Conservation (phyloP, 345 rosid genomes). For the Microthlaspi erraticum region DNA sequence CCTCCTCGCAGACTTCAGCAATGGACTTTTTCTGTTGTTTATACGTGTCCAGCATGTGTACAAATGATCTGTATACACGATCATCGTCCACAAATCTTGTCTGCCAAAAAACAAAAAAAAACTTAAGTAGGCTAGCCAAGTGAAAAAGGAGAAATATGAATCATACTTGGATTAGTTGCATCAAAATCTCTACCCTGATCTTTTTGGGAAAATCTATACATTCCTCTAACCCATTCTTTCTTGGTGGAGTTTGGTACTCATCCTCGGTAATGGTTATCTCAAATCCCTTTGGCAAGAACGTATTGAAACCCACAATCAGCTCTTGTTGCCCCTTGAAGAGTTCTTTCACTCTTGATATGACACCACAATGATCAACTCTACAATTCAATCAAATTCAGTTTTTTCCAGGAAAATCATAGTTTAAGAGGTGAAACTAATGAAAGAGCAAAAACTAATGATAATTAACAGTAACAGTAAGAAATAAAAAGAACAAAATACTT, state of each 20-base stretch:
- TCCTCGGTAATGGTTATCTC: conserved; percentile 68
- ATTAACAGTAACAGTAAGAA: neutral
- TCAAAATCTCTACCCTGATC: conserved; percentile 55
- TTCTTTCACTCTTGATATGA: conserved; percentile 74
- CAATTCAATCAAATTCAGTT: conserved; percentile 9
- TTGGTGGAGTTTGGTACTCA: conserved; percentile 57
- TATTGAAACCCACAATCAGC: conserved; percentile 79
- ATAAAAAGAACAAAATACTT: conserved; percentile 47
- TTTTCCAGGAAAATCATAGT: neutral
- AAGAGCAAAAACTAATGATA: neutral
- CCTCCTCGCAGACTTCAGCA: conserved; percentile 77
- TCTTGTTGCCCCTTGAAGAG: conserved; percentile 79
- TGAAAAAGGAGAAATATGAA: neutral
- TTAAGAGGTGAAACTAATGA: neutral
- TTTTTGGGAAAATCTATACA: conserved; percentile 81
- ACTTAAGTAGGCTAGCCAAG: conserved; percentile 10
- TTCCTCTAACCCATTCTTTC: conserved; percentile 61
- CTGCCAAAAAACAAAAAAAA: conserved; percentile 44
- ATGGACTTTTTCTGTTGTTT: conserved; percentile 80
- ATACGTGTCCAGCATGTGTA: conserved; percentile 79
- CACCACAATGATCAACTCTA: conserved; percentile 78
- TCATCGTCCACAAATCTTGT: conserved; percentile 84
- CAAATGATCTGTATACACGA: conserved; percentile 79
- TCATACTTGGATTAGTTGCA: conserved; percentile 9
- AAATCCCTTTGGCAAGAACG: conserved; percentile 83